A percentile compares a stretch with the other conserved stretches of the same genome.
phyloP scores from a whole-genome alignment of 306 rosid species.

The Nissolia schottii region DNA sequence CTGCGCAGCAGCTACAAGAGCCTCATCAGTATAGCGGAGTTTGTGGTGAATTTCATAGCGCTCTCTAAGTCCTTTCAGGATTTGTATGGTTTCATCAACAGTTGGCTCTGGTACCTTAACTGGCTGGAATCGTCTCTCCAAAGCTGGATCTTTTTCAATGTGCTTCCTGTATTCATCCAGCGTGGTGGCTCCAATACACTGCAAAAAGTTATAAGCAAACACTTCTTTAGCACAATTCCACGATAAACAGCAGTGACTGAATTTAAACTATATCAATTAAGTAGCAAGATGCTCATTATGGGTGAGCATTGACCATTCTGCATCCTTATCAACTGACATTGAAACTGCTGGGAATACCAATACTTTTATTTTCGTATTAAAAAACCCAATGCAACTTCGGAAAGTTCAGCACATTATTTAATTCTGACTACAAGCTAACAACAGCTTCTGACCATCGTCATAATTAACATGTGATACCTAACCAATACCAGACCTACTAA shows the following conservation, averaged over 20 bases:
- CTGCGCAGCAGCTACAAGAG: constrained; percentile 85
- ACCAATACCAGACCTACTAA: neutral
- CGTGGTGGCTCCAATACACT: constrained; percentile 99
- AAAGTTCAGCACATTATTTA: neutral
- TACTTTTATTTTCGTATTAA: neutral
- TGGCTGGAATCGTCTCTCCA: constrained; percentile 96
- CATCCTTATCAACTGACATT: neutral
- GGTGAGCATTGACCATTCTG: neutral
- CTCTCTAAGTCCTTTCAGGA: constrained; percentile 90
- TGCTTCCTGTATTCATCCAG: constrained; percentile 97
- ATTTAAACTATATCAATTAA: neutral
- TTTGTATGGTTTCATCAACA: constrained; percentile 91
- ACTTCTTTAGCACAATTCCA: constrained; percentile 12
- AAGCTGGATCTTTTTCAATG: constrained; percentile 94
- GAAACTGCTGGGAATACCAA: neutral
- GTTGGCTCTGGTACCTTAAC: constrained; percentile 96
- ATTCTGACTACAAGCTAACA: neutral
- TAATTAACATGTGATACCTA: neutral
- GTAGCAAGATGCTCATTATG: neutral
- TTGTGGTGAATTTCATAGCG: constrained; percentile 99
- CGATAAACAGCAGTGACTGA: neutral
- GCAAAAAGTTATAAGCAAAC: constrained; percentile 31
- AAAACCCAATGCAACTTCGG: neutral
- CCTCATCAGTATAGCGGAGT: constrained; percentile 94
- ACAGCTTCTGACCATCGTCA: neutral